These are phyloP conservation scores for Omphalotus olearius DNA, from an alignment of 1,284 basidiomycete genomes.

Conservation along the genomic window DNA sequence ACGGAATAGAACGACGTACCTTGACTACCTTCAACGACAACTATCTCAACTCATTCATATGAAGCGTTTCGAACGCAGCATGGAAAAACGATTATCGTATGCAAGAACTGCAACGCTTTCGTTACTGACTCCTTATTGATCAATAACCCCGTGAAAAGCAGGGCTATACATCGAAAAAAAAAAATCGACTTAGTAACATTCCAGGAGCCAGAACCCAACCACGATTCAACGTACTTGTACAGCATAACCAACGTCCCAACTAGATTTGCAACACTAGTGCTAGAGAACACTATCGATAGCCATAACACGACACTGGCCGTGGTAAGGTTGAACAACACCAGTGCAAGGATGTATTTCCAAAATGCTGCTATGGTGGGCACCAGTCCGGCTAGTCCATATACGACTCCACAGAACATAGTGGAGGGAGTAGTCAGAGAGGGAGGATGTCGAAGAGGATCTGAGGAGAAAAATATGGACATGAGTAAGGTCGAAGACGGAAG, in stretches of 20 bases:
- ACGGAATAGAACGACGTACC: constrained; percentile 45
- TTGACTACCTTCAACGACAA: constrained; percentile 89
- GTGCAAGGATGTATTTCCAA: constrained; percentile 96
- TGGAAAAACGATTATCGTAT: constrained; percentile 96
- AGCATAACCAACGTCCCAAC: constrained; percentile 96
- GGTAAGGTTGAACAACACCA: constrained; percentile 93
- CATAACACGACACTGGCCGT: constrained; percentile 90
- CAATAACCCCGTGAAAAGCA: constrained; percentile 92
- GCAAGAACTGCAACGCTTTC: constrained; percentile 75
- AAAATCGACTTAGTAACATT: background rate
- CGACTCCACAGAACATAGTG: constrained; percentile 93
- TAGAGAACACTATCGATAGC: constrained; percentile 84
- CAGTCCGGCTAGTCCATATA: constrained; percentile 91
- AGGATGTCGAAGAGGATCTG: constrained; percentile 93
- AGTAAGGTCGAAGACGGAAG: background rate
- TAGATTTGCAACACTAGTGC: constrained; percentile 84
- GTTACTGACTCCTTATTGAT: constrained; percentile 90
- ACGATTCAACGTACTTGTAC: constrained; percentile 82
- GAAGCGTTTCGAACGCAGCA: constrained; percentile 94
- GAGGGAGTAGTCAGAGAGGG: constrained; percentile 90
- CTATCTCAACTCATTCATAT: constrained; percentile 94
- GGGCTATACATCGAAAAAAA: constrained; percentile 40
- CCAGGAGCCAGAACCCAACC: too few species aligned
- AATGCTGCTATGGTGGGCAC: constrained; percentile 86
- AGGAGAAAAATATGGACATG: background rate